These are phyloP conservation scores for Coemansia sp. DNA, from an alignment of 192 early-diverging fungal genomes.

Conservation along the genomic window DNA sequence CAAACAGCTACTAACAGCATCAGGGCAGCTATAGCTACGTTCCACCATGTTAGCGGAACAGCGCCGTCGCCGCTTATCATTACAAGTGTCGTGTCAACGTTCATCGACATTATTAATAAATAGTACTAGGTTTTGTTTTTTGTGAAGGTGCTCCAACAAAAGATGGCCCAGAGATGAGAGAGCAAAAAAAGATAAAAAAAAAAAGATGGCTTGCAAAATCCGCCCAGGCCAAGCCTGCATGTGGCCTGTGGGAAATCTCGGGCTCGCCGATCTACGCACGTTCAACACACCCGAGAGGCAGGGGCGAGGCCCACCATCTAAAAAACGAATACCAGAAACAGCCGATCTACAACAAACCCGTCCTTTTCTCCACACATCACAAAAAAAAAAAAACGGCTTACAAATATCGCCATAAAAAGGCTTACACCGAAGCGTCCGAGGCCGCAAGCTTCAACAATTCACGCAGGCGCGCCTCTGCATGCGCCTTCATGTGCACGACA, in stretches of 20 bases:
- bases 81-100: background rate
- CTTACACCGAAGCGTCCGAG: slow-evolving; percentile 9
- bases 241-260: slow-evolving; percentile 8
- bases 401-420: background rate
- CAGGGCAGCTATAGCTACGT: slow-evolving; percentile 40
- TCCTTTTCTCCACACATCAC: background rate
- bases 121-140: background rate
- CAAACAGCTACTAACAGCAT: slow-evolving; percentile 33
- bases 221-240: slow-evolving; percentile 1
- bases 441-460: slow-evolving; percentile 45
- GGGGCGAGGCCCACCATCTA: background rate
- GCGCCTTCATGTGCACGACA: slow-evolving; percentile 38
- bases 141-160: background rate
- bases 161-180: slow-evolving; percentile 6
- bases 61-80: background rate
- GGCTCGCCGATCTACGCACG: background rate
- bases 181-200: background rate
- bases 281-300: background rate
- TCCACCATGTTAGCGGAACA: slow-evolving; percentile 38
- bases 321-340: background rate
- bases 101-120: background rate
- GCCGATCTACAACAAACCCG: background rate
- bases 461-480: slow-evolving; percentile 31
- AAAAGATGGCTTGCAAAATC: background rate
- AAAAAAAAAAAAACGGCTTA: background rate